Evolutionary conservation across 225 moss, liverwort and hornwort genomes (phyloP).

Genomic region (Rhytidiadelphus loreus): DNA sequence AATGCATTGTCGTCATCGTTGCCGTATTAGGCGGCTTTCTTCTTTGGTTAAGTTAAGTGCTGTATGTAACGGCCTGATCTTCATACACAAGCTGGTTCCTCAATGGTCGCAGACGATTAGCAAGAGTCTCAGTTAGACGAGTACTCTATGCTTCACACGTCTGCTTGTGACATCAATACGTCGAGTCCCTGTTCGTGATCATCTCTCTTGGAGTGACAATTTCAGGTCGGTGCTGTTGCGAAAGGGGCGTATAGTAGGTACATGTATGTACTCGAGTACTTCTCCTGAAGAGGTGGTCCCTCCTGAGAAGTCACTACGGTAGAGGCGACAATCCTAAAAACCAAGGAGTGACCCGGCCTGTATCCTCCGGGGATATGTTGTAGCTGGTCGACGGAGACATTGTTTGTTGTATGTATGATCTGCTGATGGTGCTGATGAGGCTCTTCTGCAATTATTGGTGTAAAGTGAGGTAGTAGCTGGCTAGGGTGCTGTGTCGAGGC

Average conservation of each 20-base stretch:
- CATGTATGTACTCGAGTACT: neutral
- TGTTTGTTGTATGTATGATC: neutral
- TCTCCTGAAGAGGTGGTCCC: neutral
- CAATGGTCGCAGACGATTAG: neutral
- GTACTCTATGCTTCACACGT: neutral
- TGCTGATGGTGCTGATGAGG: neutral
- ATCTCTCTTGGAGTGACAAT: neutral
- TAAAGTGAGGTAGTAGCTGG: neutral
- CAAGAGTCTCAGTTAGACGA: neutral
- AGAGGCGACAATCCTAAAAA: neutral
- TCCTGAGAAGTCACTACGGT: neutral
- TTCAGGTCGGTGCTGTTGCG: neutral
- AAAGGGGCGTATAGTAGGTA: neutral
- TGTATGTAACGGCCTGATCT: neutral
- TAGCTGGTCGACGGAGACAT: neutral
- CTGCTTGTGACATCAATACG: neutral
- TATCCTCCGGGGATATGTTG: neutral
- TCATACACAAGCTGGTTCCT: neutral
- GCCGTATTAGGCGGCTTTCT: constrained; percentile 3
- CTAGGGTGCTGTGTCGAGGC: neutral
- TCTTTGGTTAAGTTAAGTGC: neutral
- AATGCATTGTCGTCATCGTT: neutral
- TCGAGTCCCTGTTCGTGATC: neutral
- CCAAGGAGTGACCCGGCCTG: neutral
- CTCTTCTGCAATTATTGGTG: constrained; percentile 18